Percentiles rank a stretch among this genome's conserved stretches.
phyloP scores from a whole-genome alignment of 2,329 filamentous ascomycete genomes.

The Cylindrodendrum hubeiense region DNA sequence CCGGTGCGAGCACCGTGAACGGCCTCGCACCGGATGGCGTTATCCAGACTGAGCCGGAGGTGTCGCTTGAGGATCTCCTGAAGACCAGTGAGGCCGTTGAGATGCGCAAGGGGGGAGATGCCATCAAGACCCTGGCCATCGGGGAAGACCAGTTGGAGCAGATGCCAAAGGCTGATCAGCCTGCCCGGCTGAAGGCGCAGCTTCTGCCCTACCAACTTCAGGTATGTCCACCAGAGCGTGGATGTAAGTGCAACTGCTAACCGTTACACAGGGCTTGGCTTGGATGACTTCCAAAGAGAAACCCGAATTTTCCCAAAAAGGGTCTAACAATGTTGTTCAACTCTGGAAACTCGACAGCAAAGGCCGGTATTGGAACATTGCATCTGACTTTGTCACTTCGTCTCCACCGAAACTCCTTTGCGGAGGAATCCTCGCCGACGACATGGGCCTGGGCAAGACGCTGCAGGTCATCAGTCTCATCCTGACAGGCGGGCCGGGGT shows the following conservation, averaged over 20 bases:
- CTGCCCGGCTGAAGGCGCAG: slow-evolving; percentile 71
- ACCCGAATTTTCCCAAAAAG: slow-evolving; percentile 71
- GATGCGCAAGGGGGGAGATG: slow-evolving; percentile 72
- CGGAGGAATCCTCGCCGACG: slow-evolving; percentile 87
- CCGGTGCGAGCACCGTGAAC: slow-evolving; percentile 53
- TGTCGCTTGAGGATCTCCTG: slow-evolving; percentile 73
- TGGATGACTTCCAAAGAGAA: slow-evolving; percentile 86
- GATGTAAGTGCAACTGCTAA: slow-evolving; percentile 32
- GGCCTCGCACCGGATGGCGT: slow-evolving; percentile 48
- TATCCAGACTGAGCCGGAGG: slow-evolving; percentile 48
- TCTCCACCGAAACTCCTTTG: slow-evolving; percentile 74
- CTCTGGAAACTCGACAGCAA: slow-evolving; percentile 75
- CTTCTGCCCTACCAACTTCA: slow-evolving; percentile 84
- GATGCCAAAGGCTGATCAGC: slow-evolving; percentile 80
- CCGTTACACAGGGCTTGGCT: slow-evolving; percentile 72
- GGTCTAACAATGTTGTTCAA: slow-evolving; percentile 74
- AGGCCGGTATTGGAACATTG: slow-evolving; percentile 71
- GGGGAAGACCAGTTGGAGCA: slow-evolving; percentile 77
- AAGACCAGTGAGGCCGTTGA: slow-evolving; percentile 76
- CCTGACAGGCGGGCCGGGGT: slow-evolving; percentile 65
- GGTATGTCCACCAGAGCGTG: slow-evolving; percentile 48
- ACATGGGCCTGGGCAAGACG: slow-evolving; percentile 94
- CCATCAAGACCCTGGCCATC: slow-evolving; percentile 77
- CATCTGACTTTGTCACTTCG: slow-evolving; percentile 69
- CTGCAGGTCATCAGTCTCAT: slow-evolving; percentile 87